Percentiles rank a stretch among this genome's conserved stretches.
Conservation (phyloP, 345 rosid species). For the Atalantia buxifolia region DNA sequence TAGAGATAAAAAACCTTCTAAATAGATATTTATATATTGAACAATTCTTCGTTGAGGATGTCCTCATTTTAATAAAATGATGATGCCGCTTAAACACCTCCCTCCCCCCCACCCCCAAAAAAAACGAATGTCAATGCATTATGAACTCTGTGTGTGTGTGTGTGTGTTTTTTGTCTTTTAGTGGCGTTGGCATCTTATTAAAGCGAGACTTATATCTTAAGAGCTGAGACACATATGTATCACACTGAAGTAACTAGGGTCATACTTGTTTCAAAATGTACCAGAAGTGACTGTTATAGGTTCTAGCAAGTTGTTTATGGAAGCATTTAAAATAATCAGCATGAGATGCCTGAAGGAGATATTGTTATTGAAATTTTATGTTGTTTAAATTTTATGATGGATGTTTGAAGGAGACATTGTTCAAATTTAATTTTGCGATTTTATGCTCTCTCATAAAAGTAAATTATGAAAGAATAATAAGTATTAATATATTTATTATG, state of each 20-base stretch:
- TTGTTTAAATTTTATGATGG: not conserved
- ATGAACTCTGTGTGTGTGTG: too few species aligned
- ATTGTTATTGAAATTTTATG: not conserved
- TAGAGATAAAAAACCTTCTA: too few species aligned
- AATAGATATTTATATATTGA: too few species aligned
- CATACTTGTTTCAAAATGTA: not conserved
- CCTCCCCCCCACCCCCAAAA: too few species aligned
- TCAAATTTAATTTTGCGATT: not conserved
- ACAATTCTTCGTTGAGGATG: too few species aligned
- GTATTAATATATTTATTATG: conserved; percentile 7
- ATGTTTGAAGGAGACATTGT: not conserved
- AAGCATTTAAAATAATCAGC: not conserved
- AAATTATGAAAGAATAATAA: too few species aligned
- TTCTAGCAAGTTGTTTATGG: not conserved
- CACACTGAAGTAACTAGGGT: not conserved
- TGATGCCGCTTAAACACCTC: too few species aligned
- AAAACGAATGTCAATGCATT: too few species aligned
- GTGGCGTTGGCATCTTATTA: too few species aligned
- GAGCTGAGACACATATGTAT: not conserved
- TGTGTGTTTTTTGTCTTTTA: too few species aligned
- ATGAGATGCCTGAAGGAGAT: not conserved
- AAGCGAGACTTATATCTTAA: too few species aligned
- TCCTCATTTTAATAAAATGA: too few species aligned
- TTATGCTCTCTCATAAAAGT: not conserved
- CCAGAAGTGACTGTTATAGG: not conserved